Evolutionary conservation across 1,139 yeast genomes (phyloP), one percentile per base, ranked within the genome.

Genomic region (Yamadazyma pseudoaaseri): DNA sequence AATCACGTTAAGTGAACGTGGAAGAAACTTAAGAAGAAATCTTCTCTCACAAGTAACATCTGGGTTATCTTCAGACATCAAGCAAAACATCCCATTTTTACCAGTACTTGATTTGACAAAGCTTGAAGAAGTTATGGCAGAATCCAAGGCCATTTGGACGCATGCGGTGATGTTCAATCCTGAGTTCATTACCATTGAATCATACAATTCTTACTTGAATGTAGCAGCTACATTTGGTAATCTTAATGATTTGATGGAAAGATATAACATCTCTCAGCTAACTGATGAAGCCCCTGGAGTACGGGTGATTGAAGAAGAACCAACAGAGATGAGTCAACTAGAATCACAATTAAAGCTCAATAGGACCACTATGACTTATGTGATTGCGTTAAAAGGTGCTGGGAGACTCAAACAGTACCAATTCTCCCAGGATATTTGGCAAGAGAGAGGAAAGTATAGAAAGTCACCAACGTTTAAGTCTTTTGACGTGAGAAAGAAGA

Each of bases 81-180:
- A 18, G 21, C 16, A 21, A 14, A 21, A 31, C 28, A 49, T 62
- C 8, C 97, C 97, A 2, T 68, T 87, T 41, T 60, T 89, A 29
- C 96, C 96, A 0, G 39, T 70, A 1, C 51, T 62, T 2, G 68
- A 67, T 20, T 54, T 82, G 9, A 48, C 54, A 1, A 56, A 62
- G 5, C 45, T 53, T 3, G 42, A 47, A 2, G 79, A 79, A 41
- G 62, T 86, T 1, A 41, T 85, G 32, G 81, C 84, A 0, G 97
- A 90, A 58, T 79, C 94, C 0, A 70, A 78, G 36, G 97, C 97
- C 0, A 39, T 90, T 9, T 79, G 94, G 81, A 73, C 73, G 3
- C 81, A 73, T 48, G 58, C 76, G 9, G 43, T 73, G 11, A 52
- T 69, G 26, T 52, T 56, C 27, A 56, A 63, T 30, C 79, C 78